Conservation (phyloP, 1,284 basidiomycete species). For the Inonotus hispidus region DNA sequence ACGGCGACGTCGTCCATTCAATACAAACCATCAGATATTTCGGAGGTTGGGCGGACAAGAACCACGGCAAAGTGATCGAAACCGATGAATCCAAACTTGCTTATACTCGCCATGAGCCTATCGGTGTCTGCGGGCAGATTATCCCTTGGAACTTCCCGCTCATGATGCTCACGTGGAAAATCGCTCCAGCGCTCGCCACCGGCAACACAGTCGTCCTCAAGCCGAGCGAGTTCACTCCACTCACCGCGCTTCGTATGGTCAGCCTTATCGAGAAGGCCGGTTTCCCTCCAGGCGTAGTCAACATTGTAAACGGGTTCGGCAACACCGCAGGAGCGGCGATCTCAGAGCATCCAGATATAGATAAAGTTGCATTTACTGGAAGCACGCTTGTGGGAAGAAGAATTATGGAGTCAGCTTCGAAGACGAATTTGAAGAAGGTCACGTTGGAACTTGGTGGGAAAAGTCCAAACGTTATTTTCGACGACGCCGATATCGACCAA, state of each 20-base stretch:
- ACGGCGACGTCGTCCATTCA: constrained; percentile 72
- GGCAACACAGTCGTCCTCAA: constrained; percentile 85
- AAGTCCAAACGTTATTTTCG: constrained; percentile 74
- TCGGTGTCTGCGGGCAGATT: constrained; percentile 86
- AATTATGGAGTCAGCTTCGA: constrained; percentile 79
- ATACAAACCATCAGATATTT: constrained; percentile 70
- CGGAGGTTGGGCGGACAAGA: constrained; percentile 84
- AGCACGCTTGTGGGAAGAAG: constrained; percentile 78
- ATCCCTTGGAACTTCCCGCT: constrained; percentile 70
- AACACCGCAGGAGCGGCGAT: constrained; percentile 62
- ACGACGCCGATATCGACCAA: constrained; percentile 72
- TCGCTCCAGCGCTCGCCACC: constrained; percentile 80
- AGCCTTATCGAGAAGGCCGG: constrained; percentile 48
- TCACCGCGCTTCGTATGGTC: constrained; percentile 64
- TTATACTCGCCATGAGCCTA: constrained; percentile 88
- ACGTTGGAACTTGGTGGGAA: constrained; percentile 94
- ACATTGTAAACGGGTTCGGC: constrained; percentile 65
- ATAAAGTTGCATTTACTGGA: constrained; percentile 75
- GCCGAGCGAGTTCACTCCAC: constrained; percentile 87
- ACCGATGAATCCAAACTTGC: constrained; percentile 65
- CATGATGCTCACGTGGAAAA: constrained; percentile 73
- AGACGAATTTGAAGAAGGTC: constrained; percentile 84
- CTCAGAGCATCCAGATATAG: constrained; percentile 55
- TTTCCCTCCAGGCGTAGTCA: constrained; percentile 68
- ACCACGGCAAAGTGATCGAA: constrained; percentile 78